phyloP scores from a whole-genome alignment of 257 asterid species.

The Forsythia suspensa region DNA sequence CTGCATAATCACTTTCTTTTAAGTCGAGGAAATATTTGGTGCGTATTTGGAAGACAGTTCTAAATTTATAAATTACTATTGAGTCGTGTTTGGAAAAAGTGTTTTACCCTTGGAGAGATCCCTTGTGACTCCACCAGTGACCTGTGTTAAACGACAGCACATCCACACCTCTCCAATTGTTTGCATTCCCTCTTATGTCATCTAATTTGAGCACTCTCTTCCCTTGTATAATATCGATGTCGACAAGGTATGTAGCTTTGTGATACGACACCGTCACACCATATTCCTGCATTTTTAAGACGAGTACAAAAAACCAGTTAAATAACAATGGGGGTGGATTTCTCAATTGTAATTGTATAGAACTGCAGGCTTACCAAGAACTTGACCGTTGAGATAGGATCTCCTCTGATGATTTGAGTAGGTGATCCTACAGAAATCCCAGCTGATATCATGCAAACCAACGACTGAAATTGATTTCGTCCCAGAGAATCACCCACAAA shows the following conservation, averaged over 20 bases:
- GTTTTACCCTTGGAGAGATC: constrained; percentile 79
- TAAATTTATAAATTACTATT: neutral
- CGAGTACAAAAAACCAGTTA: neutral
- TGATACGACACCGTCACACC: constrained; percentile 76
- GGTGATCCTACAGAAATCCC: constrained; percentile 57
- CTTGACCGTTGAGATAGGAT: constrained; percentile 66
- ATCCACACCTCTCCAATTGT: constrained; percentile 83
- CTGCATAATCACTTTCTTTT: constrained; percentile 33
- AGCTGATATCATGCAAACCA: constrained; percentile 76
- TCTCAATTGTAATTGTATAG: neutral
- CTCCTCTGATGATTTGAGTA: constrained; percentile 60
- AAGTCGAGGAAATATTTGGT: neutral
- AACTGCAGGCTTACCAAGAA: constrained; percentile 55
- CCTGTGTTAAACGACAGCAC: constrained; percentile 91
- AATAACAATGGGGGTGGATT: neutral
- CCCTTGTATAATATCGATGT: constrained; percentile 68
- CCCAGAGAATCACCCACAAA: constrained; percentile 96
- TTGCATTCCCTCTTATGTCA: constrained; percentile 71
- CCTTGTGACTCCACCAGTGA: constrained; percentile 96
- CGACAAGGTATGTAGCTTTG: constrained; percentile 87
- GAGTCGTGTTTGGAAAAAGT: neutral
- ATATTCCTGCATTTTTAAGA: constrained; percentile 53
- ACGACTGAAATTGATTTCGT: constrained; percentile 89
- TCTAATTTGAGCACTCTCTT: constrained; percentile 77
- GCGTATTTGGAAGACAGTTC: too few relatives aligned